A percentile compares a stretch with the other conserved stretches of the same genome.
Conservation (phyloP, 2,329 filamentous ascomycete genomes). For the Metarhizium anisopliae region DNA sequence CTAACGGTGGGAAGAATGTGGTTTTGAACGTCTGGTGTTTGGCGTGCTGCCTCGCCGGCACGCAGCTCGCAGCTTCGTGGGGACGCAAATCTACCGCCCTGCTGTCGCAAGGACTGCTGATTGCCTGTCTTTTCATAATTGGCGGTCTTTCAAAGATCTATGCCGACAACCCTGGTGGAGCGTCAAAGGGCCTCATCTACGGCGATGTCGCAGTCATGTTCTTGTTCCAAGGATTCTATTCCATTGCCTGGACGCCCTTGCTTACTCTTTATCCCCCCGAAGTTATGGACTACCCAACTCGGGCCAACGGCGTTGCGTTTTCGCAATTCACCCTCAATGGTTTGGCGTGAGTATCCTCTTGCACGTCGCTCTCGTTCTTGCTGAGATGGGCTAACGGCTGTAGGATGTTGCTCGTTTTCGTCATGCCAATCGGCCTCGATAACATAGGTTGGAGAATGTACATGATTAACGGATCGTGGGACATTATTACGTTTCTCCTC, state of each 20-base stretch:
- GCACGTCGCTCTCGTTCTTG: not conserved
- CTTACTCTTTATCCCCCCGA: conserved; percentile 18
- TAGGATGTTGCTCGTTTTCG: conserved; percentile 11
- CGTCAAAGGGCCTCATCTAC: conserved; percentile 21
- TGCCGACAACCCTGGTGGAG: conserved; percentile 6
- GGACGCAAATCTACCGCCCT: conserved; percentile 36
- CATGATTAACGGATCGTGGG: conserved; percentile 16
- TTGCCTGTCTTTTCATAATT: conserved; percentile 26
- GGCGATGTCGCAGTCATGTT: conserved; percentile 22
- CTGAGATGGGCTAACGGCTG: not conserved
- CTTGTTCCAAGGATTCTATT: conserved; percentile 19
- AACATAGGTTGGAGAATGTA: conserved; percentile 17
- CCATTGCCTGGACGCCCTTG: conserved; percentile 19
- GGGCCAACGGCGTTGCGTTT: conserved; percentile 26
- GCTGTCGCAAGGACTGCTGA: conserved; percentile 26
- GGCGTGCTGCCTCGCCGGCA: conserved; percentile 30
- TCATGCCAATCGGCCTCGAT: conserved; percentile 14
- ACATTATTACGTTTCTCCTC: conserved; percentile 13
- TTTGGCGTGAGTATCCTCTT: conserved; percentile 6
- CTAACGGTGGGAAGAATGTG: conserved; percentile 27
- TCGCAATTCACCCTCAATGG: conserved; percentile 5
- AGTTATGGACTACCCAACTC: conserved; percentile 19
- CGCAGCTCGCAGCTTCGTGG: conserved; percentile 29
- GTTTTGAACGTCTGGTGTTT: conserved; percentile 43
- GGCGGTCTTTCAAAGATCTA: conserved; percentile 31